Evolutionary conservation across 495 filamentous ascomycete species (phyloP).

Genomic region (Podospora tetraspora): DNA sequence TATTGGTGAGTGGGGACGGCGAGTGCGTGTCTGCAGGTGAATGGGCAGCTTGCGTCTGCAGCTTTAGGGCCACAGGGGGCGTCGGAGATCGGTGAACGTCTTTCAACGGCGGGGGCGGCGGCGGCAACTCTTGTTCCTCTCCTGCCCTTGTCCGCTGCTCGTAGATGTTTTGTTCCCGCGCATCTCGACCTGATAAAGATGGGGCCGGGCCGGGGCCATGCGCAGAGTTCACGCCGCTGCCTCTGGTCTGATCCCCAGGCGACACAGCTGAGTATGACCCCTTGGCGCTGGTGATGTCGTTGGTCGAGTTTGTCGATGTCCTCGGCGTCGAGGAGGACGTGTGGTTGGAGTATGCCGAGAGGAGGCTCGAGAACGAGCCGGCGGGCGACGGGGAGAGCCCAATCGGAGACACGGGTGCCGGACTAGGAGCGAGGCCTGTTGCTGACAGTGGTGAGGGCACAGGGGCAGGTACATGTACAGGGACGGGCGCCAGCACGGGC

Average conservation of each 20-base stretch:
- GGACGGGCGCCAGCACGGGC: conserved; percentile 1
- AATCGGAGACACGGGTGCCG: conserved; percentile 12
- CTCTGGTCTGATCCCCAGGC: conserved; percentile 14
- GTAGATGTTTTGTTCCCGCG: conserved; percentile 15
- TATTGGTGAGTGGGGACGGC: conserved; percentile 14
- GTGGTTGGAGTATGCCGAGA: conserved; percentile 43
- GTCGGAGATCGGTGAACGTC: conserved; percentile 22
- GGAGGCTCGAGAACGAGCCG: conserved; percentile 40
- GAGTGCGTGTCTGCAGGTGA: conserved; percentile 14
- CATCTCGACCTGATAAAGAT: conserved; percentile 23
- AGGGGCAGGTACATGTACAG: conserved; percentile 6
- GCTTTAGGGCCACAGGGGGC: conserved; percentile 7
- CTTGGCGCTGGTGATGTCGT: conserved; percentile 33
- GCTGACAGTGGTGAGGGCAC: conserved; percentile 2
- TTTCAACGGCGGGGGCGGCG: conserved; percentile 39
- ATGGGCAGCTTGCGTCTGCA: conserved; percentile 13
- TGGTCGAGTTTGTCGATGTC: conserved; percentile 27
- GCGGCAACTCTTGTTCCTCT: conserved; percentile 25
- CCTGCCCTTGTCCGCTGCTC: conserved; percentile 7
- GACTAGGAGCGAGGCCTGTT: conserved; percentile 1
- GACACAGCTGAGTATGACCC: conserved; percentile 33
- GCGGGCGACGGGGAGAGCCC: conserved; percentile 25
- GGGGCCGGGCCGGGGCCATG: conserved; percentile 1
- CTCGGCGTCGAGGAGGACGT: conserved; percentile 34
- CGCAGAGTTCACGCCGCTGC: conserved; percentile 5